Evolutionary conservation across 495 filamentous ascomycete genomes (phyloP).

Genomic region (Lophiotrema nucula): DNA sequence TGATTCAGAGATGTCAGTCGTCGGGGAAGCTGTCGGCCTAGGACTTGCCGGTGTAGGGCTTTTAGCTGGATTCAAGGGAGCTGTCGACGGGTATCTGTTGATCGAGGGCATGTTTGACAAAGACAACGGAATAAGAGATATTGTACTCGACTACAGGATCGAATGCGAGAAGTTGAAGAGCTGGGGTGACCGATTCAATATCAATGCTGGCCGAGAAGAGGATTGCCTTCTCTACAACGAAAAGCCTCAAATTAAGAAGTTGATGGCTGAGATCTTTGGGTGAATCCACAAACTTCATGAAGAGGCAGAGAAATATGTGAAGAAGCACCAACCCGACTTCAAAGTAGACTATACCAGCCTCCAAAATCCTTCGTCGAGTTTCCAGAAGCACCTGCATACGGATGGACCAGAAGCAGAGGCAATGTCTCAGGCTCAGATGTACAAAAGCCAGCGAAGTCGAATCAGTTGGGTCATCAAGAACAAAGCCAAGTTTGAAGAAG

Average conservation of each 20-base stretch:
- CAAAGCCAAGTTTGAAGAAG: neutral
- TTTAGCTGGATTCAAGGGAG: neutral
- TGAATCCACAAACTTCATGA: neutral
- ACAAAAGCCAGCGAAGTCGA: neutral
- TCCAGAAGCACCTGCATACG: neutral
- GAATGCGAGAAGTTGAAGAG: neutral
- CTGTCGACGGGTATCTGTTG: neutral
- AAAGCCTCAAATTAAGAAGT: neutral
- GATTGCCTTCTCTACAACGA: neutral
- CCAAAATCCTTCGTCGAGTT: neutral
- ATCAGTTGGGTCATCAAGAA: neutral
- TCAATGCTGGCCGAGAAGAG: neutral
- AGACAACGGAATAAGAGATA: neutral
- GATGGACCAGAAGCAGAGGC: neutral
- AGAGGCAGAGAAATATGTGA: neutral
- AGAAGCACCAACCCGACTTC: neutral
- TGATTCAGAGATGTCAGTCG: neutral
- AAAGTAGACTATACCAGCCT: neutral
- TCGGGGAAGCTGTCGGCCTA: neutral
- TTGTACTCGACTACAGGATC: neutral
- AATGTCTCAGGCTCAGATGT: neutral
- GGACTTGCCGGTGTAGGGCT: neutral
- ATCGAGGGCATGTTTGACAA: neutral
- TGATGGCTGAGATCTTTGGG: neutral
- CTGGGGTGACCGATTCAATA: neutral